phyloP scores from a whole-genome alignment of 1,284 basidiomycete genomes.

The Boletus sp. region DNA sequence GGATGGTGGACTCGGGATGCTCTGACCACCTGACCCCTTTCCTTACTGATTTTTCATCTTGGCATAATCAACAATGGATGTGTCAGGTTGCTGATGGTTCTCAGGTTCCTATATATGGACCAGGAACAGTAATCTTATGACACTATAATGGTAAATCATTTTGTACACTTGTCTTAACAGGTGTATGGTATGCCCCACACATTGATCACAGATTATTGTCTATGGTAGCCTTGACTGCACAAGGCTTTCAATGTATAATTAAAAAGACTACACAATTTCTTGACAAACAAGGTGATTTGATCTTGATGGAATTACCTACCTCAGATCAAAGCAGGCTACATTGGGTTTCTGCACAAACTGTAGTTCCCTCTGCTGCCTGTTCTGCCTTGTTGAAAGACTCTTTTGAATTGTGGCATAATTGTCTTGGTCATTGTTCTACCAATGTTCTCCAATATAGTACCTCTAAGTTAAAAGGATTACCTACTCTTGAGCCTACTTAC shows the following conservation, averaged over 20 bases:
- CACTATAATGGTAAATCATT: neutral
- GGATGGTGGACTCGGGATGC: neutral
- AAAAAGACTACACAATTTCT: neutral
- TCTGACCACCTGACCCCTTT: neutral
- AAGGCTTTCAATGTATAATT: neutral
- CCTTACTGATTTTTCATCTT: neutral
- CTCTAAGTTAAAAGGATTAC: too few relatives aligned
- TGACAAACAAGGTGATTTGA: neutral
- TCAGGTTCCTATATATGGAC: neutral
- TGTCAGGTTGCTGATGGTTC: neutral
- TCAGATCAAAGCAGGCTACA: neutral
- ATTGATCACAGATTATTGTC: neutral
- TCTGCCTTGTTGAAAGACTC: too few relatives aligned
- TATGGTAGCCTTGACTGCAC: too few relatives aligned
- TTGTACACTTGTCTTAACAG: neutral
- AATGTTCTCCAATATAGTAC: too few relatives aligned
- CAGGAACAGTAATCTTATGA: neutral
- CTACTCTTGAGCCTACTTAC: neutral
- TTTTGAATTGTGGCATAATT: too few relatives aligned
- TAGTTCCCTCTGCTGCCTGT: neutral
- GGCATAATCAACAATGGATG: neutral
- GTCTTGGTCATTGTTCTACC: neutral
- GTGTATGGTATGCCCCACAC: neutral
- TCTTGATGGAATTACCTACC: neutral
- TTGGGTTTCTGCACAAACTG: neutral